These are phyloP conservation scores for Phaffia australis DNA, from an alignment of 768 basidiomycete genomes.

Conservation along the genomic window DNA sequence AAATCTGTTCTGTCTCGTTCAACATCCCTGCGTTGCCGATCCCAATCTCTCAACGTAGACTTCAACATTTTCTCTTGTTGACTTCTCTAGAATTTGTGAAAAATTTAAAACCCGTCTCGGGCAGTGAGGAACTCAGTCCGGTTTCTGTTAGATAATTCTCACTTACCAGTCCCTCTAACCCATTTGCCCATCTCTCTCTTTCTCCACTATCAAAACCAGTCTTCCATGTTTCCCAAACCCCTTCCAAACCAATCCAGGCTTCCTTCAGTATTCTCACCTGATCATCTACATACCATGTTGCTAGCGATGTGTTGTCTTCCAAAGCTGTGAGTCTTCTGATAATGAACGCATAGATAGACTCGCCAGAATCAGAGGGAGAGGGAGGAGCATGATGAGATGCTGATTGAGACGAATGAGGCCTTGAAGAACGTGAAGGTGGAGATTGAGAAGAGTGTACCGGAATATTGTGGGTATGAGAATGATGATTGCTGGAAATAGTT, in stretches of 20 bases:
- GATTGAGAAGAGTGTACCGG: slow-evolving; percentile 16
- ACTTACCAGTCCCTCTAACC: slow-evolving; percentile 32
- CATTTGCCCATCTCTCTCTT: slow-evolving; percentile 29
- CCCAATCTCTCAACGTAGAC: background rate
- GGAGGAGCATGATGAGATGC: slow-evolving; percentile 1
- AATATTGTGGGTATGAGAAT: slow-evolving; percentile 28
- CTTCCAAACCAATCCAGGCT: slow-evolving; percentile 46
- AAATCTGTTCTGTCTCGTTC: slow-evolving; percentile 14
- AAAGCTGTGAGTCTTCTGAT: slow-evolving; percentile 80
- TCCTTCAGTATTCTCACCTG: slow-evolving; percentile 67
- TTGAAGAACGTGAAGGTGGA: slow-evolving; percentile 1
- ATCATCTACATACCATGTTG: slow-evolving; percentile 76
- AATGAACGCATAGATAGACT: slow-evolving; percentile 91
- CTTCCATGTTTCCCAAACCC: slow-evolving; percentile 31
- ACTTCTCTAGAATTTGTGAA: background rate
- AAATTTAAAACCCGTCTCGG: background rate
- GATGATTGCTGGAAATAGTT: slow-evolving; percentile 28
- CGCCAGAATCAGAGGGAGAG: slow-evolving; percentile 43
- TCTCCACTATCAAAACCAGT: slow-evolving; percentile 30
- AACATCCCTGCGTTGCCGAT: slow-evolving; percentile 2
- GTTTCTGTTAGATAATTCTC: background rate
- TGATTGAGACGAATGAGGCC: background rate
- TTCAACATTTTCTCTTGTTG: slow-evolving; percentile 21
- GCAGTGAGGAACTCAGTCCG: background rate
- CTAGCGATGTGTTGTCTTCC: slow-evolving; percentile 77